A percentile compares a stretch with the other conserved stretches of the same genome.
phyloP scores from a whole-genome alignment of 202 grass and related monocot genomes.

The Panicum hallii region DNA sequence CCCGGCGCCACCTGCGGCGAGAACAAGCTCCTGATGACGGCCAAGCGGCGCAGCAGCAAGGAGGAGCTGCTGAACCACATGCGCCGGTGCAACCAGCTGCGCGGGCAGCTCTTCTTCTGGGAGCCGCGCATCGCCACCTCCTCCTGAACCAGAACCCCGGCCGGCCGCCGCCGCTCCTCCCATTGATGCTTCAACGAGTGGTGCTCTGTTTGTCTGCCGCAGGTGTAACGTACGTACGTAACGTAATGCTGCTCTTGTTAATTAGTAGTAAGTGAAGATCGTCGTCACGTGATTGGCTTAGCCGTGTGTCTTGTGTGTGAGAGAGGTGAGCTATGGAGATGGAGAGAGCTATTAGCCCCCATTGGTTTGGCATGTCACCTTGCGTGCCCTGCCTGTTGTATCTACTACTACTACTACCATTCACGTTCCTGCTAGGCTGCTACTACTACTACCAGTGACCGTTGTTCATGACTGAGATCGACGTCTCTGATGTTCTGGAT shows the following conservation, averaged over 20 bases:
- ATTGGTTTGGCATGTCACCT: slow-evolving; percentile 46
- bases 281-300: slow-evolving; percentile 52
- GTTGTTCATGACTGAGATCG: slow-evolving; percentile 42
- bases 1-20: slow-evolving; percentile 40
- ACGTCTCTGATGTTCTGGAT: slow-evolving; percentile 4
- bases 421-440: neutral
- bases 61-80: slow-evolving; percentile 66
- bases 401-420: slow-evolving; percentile 37
- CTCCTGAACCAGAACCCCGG: slow-evolving; percentile 25
- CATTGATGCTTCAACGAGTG: slow-evolving; percentile 14
- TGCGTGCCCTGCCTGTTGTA: slow-evolving; percentile 43
- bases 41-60: slow-evolving; percentile 58
- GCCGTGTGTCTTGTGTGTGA: neutral
- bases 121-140: slow-evolving; percentile 69
- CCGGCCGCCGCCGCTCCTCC: neutral
- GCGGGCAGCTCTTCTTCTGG: slow-evolving; percentile 59
- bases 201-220: slow-evolving; percentile 31
- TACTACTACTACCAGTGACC: slow-evolving; percentile 8
- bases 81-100: slow-evolving; percentile 60
- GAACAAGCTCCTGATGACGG: slow-evolving; percentile 65
- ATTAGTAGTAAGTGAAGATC: slow-evolving; percentile 46
- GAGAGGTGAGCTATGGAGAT: neutral
- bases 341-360: neutral
- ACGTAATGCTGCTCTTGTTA: slow-evolving; percentile 43
- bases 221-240: slow-evolving; percentile 40